A percentile compares a stretch with the other conserved stretches of the same genome.
Evolutionary conservation across 495 filamentous ascomycete genomes (phyloP).

Genomic region (Paragyromitra xinjiangensis): DNA sequence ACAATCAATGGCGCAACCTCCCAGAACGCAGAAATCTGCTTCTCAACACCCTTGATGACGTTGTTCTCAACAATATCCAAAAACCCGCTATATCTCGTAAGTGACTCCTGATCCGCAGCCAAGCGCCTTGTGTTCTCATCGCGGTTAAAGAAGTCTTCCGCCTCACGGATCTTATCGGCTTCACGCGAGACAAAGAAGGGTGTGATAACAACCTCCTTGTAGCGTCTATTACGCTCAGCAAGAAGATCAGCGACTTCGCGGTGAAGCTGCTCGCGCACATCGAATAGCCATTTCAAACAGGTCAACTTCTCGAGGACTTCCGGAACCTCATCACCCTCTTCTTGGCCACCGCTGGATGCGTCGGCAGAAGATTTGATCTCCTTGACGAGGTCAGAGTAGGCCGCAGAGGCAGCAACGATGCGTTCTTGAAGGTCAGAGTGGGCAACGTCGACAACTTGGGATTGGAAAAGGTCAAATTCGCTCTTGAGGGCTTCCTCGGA

Average conservation of each 20-base stretch:
- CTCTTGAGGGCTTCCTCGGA: constrained; percentile 65
- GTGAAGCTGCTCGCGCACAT: constrained; percentile 86
- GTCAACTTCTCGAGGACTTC: constrained; percentile 94
- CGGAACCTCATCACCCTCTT: constrained; percentile 93
- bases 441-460: constrained; percentile 74
- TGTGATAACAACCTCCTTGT: constrained; percentile 78
- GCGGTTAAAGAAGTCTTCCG: constrained; percentile 79
- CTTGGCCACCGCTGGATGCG: constrained; percentile 63
- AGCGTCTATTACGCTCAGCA: constrained; percentile 82
- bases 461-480: constrained; percentile 95
- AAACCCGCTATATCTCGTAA: constrained; percentile 79
- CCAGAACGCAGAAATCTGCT: constrained; percentile 93
- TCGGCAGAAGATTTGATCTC: constrained; percentile 47
- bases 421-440: constrained; percentile 56
- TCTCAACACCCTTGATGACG: constrained; percentile 85
- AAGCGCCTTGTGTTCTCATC: constrained; percentile 75
- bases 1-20: constrained; percentile 89
- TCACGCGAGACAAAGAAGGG: constrained; percentile 78
- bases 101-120: constrained; percentile 70
- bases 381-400: constrained; percentile 50
- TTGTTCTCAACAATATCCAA: constrained; percentile 82
- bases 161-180: constrained; percentile 76
- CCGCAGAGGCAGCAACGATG: constrained; percentile 53
- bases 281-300: constrained; percentile 96
- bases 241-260: constrained; percentile 84